Conservation (phyloP, 2,329 filamentous ascomycete genomes). For the Cryphonectria radicalis region DNA sequence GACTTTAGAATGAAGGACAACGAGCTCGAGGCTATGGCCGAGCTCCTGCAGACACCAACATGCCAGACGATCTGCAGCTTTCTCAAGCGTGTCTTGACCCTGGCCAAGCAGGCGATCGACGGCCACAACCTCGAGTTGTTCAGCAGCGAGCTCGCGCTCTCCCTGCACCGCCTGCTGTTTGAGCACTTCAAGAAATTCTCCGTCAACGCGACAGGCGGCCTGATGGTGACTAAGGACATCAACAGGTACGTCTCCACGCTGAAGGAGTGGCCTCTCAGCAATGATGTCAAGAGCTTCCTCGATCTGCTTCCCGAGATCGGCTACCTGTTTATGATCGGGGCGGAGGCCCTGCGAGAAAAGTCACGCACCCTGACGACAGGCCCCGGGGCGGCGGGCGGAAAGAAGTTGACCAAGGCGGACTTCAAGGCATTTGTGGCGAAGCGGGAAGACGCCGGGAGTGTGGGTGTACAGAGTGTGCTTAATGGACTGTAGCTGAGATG, state of each 20-base stretch:
- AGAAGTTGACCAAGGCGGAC: constrained; percentile 67
- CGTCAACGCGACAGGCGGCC: constrained; percentile 88
- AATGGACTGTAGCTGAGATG: constrained; percentile 55
- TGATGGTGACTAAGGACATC: constrained; percentile 96
- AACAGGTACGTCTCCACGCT: constrained; percentile 89
- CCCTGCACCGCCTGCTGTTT: constrained; percentile 77
- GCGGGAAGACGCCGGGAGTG: constrained; percentile 80
- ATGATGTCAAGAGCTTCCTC: constrained; percentile 69
- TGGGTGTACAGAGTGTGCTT: constrained; percentile 83
- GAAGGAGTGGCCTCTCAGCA: constrained; percentile 76
- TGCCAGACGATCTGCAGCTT: constrained; percentile 84
- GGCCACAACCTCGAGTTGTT: constrained; percentile 84
- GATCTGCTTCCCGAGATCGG: constrained; percentile 93
- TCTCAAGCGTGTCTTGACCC: constrained; percentile 67
- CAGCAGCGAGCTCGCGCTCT: constrained; percentile 80
- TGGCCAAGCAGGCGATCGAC: constrained; percentile 72
- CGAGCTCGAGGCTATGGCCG: constrained; percentile 64
- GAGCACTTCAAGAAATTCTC: constrained; percentile 95
- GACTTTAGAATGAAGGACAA: constrained; percentile 90
- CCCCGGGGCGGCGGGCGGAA: constrained; percentile 46
- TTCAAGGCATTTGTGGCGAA: constrained; percentile 84
- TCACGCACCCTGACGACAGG: constrained; percentile 60
- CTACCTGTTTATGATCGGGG: constrained; percentile 91
- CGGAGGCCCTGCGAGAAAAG: constrained; percentile 75
- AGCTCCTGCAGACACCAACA: constrained; percentile 83